Evolutionary conservation across 78 protist genomes (phyloP).

Genomic region (Chrysochromulina parva): DNA sequence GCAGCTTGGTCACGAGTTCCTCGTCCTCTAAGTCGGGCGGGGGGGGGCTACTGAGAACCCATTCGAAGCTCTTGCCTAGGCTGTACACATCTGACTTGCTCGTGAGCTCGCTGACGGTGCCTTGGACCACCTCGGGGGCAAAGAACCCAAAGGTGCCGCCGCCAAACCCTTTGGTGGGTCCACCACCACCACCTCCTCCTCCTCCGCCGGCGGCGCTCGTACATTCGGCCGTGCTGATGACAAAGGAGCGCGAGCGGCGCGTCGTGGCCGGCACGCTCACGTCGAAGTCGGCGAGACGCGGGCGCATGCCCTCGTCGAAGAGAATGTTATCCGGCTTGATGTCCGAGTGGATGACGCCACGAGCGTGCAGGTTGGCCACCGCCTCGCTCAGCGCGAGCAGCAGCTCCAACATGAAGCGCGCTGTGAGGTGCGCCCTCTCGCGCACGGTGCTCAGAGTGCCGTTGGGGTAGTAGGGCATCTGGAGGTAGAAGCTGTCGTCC

Average conservation of each 20-base stretch:
- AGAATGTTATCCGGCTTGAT: not conserved
- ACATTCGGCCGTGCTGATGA: too few species aligned
- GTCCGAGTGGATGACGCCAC: not conserved
- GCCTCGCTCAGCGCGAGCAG: not conserved
- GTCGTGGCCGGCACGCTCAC: not conserved
- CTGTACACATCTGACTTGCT: too few species aligned
- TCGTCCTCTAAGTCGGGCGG: too few species aligned
- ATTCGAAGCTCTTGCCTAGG: too few species aligned
- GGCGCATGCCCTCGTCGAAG: not conserved
- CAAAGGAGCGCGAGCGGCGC: not conserved
- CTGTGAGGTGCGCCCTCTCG: not conserved
- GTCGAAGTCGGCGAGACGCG: not conserved
- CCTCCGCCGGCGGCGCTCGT: too few species aligned
- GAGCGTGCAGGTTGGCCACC: not conserved
- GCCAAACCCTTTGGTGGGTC: too few species aligned
- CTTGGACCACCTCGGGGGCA: too few species aligned
- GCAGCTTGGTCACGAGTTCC: too few species aligned
- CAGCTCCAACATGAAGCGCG: not conserved
- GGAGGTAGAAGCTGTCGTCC: not conserved
- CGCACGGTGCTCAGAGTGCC: not conserved
- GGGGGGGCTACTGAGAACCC: too few species aligned
- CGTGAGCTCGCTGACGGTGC: too few species aligned
- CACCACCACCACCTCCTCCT: too few species aligned
- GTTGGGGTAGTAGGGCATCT: not conserved
- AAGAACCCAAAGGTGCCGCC: too few species aligned